Percentiles rank a stretch among this genome's conserved stretches.
Conservation (phyloP, 805 yeast species). For the Diddensiella caesifluorescens region DNA sequence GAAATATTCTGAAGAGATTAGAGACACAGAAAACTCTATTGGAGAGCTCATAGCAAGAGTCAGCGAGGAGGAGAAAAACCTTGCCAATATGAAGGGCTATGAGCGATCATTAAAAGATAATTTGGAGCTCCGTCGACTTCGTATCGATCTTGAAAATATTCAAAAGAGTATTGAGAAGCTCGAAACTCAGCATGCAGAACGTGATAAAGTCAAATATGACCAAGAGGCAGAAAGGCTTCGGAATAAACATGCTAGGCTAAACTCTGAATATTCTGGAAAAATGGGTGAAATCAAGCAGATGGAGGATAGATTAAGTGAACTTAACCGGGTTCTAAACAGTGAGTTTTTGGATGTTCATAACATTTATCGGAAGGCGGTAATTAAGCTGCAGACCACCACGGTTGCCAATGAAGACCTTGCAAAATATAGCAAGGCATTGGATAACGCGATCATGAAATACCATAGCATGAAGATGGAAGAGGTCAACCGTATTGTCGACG, state of each 20-base stretch:
- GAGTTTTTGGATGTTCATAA: conserved; percentile 68
- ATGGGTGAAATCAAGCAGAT: conserved; percentile 84
- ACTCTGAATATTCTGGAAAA: conserved; percentile 65
- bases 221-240: conserved; percentile 47
- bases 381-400: conserved; percentile 67
- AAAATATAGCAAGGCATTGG: conserved; percentile 79
- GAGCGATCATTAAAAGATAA: conserved; percentile 63
- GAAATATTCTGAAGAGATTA: conserved; percentile 19
- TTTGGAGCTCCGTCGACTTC: conserved; percentile 49
- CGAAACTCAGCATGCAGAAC: conserved; percentile 54
- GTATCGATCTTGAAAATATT: conserved; percentile 35
- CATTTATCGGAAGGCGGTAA: conserved; percentile 62
- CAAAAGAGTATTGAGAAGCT: conserved; percentile 40
- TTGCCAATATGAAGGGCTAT: conserved; percentile 54
- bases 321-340: conserved; percentile 54
- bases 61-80: conserved; percentile 36
- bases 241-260: conserved; percentile 47
- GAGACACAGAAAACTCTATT: conserved; percentile 24
- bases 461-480: conserved; percentile 91
- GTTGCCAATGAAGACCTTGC: conserved; percentile 76
- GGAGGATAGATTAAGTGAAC: conserved; percentile 56
- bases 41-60: conserved; percentile 18
- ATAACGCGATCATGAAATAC: conserved; percentile 87
- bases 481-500: conserved; percentile 80
- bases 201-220: conserved; percentile 56